Base-by-base conservation (phyloP, 75 land plant genomes). In the Ceratopteris richardii region DNA sequence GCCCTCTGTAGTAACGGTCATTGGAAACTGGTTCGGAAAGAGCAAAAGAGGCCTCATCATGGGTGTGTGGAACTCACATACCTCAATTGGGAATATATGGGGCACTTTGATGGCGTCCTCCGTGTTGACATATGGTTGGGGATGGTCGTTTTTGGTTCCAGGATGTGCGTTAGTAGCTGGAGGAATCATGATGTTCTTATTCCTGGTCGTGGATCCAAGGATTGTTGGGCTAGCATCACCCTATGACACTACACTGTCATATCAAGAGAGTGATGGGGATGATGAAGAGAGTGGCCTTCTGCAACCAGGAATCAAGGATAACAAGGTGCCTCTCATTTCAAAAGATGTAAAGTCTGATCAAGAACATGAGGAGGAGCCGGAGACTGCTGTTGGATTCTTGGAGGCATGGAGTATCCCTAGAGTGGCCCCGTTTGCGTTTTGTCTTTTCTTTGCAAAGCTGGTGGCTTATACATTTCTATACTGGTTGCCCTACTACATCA, bases 391-490 rank as follows among this genome's bases (percentile, higher is more conserved):
- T 14, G 74, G 78, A 13, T 79, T 79, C 42, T 39, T 75, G 13
- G 70, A 79, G 68, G 80, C 79, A 16, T 79, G 73, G 78, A 51
- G 29, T 46, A 79, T 79, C 14, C 81, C 81, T 13, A 78, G 74
- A 33, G 81, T 79, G 14, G 81, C 77, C 18, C 65, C 78, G 17
- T 78, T 78, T 62, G 77, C 81, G 1, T 47, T 78, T 3, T 68
- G 81, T 53, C 68, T 74, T 2, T 79, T 79, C 54, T 79, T 79
- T 61, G 58, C 74, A 21, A 79, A 79, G 74, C 61, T 74, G n/a
- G 78, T 79, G 31, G 78, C 81, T 17, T 79, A 79, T 56, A 79
- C 81, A n/a, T 79, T 79, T 50, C 54, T 78, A 18, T 73, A 73
- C 56, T 77, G 80, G 80, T 61, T 77, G 51, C 77, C 77, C 0